phyloP scores from a whole-genome alignment of 2,329 filamentous ascomycete genomes.

The Fusarium ambrosium region DNA sequence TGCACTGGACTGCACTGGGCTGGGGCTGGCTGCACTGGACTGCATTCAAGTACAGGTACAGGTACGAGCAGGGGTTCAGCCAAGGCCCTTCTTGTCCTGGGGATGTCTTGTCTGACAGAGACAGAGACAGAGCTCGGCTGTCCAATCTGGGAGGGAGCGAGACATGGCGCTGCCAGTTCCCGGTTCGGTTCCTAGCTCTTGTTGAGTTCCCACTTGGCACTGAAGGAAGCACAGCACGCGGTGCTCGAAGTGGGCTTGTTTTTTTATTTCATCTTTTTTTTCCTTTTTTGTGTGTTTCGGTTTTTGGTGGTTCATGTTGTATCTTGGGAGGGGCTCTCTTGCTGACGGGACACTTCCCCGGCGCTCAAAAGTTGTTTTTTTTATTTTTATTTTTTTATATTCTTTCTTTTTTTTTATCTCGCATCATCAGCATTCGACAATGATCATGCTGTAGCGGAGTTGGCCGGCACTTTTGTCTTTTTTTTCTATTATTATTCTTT shows the following conservation, averaged over 20 bases:
- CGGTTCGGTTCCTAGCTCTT: conserved; percentile 24
- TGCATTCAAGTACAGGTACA: not conserved
- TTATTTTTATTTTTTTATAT: conserved; percentile 9
- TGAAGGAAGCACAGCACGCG: conserved; percentile 38
- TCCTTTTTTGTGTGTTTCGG: not conserved
- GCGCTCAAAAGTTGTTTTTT: conserved; percentile 44
- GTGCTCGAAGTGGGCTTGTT: conserved; percentile 27
- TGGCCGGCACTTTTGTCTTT: conserved; percentile 17
- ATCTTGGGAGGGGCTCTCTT: conserved; percentile 23
- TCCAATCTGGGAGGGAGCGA: conserved; percentile 12
- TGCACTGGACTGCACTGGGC: not conserved
- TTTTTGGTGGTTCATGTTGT: conserved; percentile 18
- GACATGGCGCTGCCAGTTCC: conserved; percentile 12
- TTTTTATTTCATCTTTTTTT: conserved; percentile 9
- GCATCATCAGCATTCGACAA: conserved; percentile 38
- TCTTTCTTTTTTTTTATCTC: conserved; percentile 4
- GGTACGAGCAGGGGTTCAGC: conserved; percentile 36
- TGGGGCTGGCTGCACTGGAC: not conserved
- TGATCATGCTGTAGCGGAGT: conserved; percentile 36
- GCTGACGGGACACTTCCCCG: conserved; percentile 25
- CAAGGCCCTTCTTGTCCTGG: conserved; percentile 14
- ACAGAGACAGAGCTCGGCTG: not conserved
- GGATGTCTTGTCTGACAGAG: not conserved
- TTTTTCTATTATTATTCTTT: conserved; percentile 10
- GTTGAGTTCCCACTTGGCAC: conserved; percentile 27